Evolutionary conservation across 2,329 filamentous ascomycete species (phyloP), one percentile per base, ranked within the genome.

Genomic region (Alternaria gaisen): DNA sequence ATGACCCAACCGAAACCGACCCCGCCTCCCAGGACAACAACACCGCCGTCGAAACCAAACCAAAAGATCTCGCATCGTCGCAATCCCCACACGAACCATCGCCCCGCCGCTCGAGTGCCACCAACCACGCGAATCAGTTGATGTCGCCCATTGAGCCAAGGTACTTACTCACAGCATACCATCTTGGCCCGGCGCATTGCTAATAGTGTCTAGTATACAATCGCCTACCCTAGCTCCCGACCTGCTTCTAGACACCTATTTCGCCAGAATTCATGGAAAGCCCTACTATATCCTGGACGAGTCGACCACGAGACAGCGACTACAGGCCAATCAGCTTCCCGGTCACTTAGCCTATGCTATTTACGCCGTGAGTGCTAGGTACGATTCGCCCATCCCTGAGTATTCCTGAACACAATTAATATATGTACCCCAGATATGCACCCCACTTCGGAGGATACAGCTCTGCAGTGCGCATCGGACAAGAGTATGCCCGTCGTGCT

Each of bases 261-360:
- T 97, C 75, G 81, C 84, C 22, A 87, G 91, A 52, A 87, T 94
- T 40, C 92, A 97, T 75, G 90, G 90, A 52, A 94, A 93, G 72
- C 91, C 92, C 1, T 95, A 91, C 67, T 88, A 91, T 72, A 89
- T 96, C 53, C 82, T 97, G 4, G 92, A 96, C 72, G 92, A 97
- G 77, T 83, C 88, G 0, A 87, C 86, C 0, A 89, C 91, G 10
- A 85, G 92, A 57, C 91, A 94, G 77, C 85, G 89, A 24, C 80
- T 93, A 64, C 89, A 91, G 67, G 79, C 88, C 10, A 88, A 88
- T 50, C 89, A 91, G 70, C 80, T 94, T 11, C 83, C 85, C 1
- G 65, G 70, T 3, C 80, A 80, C 68, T 74, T 87, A 62, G 78
- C 83, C 47, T 83, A 85, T 75, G 85, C 85, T 14, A 85, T 87